These are phyloP conservation scores for Myochromella boudieri DNA, from an alignment of 768 basidiomycete species.

Conservation along the genomic window DNA sequence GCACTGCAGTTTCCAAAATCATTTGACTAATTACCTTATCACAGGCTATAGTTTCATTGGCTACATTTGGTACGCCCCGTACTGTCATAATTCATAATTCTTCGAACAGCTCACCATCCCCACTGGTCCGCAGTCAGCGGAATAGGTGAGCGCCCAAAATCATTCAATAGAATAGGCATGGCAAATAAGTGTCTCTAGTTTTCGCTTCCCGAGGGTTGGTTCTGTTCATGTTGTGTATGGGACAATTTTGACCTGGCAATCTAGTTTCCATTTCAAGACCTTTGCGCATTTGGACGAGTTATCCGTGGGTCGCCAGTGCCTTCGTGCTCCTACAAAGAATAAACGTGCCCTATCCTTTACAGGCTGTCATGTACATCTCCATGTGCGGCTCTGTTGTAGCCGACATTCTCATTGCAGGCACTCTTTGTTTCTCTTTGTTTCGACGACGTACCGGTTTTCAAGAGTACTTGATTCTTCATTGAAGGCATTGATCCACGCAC, in stretches of 20 bases:
- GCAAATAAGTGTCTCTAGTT: conserved; percentile 14
- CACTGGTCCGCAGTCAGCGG: conserved; percentile 17
- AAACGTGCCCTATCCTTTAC: background rate
- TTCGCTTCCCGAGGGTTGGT: conserved; percentile 30
- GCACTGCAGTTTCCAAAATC: too few species aligned
- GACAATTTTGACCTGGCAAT: conserved; percentile 14
- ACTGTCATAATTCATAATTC: background rate
- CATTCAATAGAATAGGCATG: too few species aligned
- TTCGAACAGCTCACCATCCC: background rate
- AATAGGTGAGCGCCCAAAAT: conserved; percentile 15
- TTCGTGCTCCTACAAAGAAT: background rate
- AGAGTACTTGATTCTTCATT: conserved; percentile 17
- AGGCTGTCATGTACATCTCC: conserved; percentile 31
- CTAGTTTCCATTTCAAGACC: conserved; percentile 19
- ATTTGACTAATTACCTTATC: too few species aligned
- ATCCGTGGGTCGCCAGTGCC: conserved; percentile 23
- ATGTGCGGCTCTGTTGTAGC: conserved; percentile 36
- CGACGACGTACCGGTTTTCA: conserved; percentile 28
- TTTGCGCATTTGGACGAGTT: conserved; percentile 26
- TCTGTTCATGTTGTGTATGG: too few species aligned
- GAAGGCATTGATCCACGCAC: background rate
- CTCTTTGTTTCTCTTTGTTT: conserved; percentile 32
- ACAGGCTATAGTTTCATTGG: background rate
- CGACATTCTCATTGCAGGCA: conserved; percentile 36
- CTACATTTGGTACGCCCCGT: conserved; percentile 18